phyloP scores from a whole-genome alignment of 2,329 filamentous ascomycete genomes.

The Xylaria sp. region DNA sequence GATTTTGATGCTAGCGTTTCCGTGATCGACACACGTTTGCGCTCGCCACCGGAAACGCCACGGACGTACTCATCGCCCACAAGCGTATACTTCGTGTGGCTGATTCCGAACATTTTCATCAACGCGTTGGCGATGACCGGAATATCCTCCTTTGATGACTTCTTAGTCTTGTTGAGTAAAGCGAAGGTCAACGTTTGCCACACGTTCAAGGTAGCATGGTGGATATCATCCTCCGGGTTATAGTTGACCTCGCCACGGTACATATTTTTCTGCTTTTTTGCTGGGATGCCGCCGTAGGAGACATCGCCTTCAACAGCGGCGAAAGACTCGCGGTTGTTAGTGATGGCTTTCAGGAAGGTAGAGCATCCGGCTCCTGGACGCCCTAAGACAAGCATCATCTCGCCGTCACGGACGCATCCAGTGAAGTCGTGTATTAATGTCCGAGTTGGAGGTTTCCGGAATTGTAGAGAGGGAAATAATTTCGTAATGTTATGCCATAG shows the following conservation, averaged over 20 bases:
- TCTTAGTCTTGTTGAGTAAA: constrained; percentile 79
- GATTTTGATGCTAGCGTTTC: constrained; percentile 80
- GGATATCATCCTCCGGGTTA: constrained; percentile 80
- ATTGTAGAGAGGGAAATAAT: constrained; percentile 51
- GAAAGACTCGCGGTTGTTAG: constrained; percentile 75
- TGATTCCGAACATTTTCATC: constrained; percentile 82
- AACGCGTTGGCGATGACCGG: constrained; percentile 76
- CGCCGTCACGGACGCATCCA: constrained; percentile 73
- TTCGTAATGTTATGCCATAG: constrained; percentile 71
- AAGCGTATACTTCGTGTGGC: constrained; percentile 77
- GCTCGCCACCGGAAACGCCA: constrained; percentile 82
- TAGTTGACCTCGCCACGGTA: constrained; percentile 83
- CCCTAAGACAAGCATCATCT: constrained; percentile 77
- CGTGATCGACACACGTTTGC: constrained; percentile 82
- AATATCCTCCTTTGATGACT: constrained; percentile 71
- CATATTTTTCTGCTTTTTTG: constrained; percentile 72
- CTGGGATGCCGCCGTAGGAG: constrained; percentile 76
- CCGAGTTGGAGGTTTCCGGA: constrained; percentile 47
- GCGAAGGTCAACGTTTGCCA: constrained; percentile 83
- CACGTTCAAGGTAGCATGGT: constrained; percentile 79
- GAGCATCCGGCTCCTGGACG: constrained; percentile 79
- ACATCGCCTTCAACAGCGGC: constrained; percentile 76
- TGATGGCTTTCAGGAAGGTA: constrained; percentile 80
- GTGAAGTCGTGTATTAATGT: constrained; percentile 73
- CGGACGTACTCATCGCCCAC: constrained; percentile 79